Conservation (phyloP, 2,329 filamentous ascomycete genomes). For the Leptoxyphium fumago region DNA sequence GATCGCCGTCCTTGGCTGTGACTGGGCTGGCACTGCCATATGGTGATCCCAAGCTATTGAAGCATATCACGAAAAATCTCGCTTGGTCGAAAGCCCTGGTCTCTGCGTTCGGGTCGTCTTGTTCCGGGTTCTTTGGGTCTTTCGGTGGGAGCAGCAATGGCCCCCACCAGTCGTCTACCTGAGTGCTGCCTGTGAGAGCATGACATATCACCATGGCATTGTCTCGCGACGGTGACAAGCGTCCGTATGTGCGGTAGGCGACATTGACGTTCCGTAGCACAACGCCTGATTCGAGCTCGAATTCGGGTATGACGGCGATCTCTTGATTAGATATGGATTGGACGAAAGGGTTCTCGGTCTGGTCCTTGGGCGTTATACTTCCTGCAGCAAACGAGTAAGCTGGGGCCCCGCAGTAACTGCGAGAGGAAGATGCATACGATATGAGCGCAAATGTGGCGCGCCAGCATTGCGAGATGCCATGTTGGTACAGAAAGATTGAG, state of each 20-base stretch:
- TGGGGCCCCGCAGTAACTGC: neutral
- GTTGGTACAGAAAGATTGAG: neutral
- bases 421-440: neutral
- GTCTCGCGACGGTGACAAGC: constrained; percentile 39
- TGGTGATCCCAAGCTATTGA: constrained; percentile 73
- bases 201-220: constrained; percentile 62
- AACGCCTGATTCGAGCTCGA: constrained; percentile 85
- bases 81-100: constrained; percentile 57
- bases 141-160: constrained; percentile 63
- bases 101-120: constrained; percentile 3
- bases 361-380: constrained; percentile 25
- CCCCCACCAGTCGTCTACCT: constrained; percentile 81
- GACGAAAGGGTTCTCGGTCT: constrained; percentile 86
- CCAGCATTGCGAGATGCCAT: neutral
- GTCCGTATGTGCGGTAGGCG: constrained; percentile 49
- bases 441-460: neutral
- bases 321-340: constrained; percentile 75
- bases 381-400: constrained; percentile 7
- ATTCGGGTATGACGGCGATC: constrained; percentile 72
- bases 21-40: constrained; percentile 81
- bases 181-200: constrained; percentile 70
- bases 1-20: constrained; percentile 72
- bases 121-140: constrained; percentile 9
- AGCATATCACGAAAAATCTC: constrained; percentile 71
- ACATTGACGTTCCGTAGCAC: constrained; percentile 60